Evolutionary conservation across 2,329 filamentous ascomycete species (phyloP).

Genomic region (Pseudogymnoascus sp.): DNA sequence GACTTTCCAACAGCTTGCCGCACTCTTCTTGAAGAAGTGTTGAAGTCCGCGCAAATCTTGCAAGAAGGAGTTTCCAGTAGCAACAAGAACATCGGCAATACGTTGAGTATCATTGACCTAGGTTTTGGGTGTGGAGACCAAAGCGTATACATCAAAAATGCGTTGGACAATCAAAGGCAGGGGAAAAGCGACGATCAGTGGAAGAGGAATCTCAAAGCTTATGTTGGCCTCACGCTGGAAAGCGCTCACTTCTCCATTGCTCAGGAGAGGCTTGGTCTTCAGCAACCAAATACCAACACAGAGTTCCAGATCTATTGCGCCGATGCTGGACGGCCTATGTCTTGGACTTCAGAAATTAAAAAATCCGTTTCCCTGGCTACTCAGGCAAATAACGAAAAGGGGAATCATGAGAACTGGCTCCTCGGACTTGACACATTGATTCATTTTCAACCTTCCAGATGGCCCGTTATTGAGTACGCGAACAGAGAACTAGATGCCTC

Average conservation of each 20-base stretch:
- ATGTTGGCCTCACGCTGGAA: conserved; percentile 14
- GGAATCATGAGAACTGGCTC: conserved; percentile 11
- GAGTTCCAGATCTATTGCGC: conserved; percentile 14
- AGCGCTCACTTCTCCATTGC: conserved; percentile 13
- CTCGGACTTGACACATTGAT: conserved; percentile 15
- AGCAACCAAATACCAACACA: not conserved
- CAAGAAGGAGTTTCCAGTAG: not conserved
- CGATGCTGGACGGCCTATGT: conserved; percentile 12
- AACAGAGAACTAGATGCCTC: conserved; percentile 13
- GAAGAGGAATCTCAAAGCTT: conserved; percentile 7
- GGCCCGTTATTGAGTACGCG: conserved; percentile 13
- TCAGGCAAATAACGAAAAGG: not conserved
- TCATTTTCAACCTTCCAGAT: conserved; percentile 15
- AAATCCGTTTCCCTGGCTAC: not conserved
- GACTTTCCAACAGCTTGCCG: conserved; percentile 14
- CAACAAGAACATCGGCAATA: not conserved
- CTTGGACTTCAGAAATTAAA: conserved; percentile 14
- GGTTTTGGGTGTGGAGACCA: conserved; percentile 17
- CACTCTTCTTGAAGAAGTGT: conserved; percentile 15
- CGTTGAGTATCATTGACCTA: conserved; percentile 15
- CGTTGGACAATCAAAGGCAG: not conserved
- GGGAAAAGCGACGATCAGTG: not conserved
- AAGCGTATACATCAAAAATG: conserved; percentile 13
- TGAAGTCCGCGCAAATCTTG: conserved; percentile 12
- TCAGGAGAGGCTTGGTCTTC: conserved; percentile 5